Percentiles rank a stretch among this genome's conserved stretches.
phyloP scores from a whole-genome alignment of 179 eudicot genomes.

The Corrigiola litoralis region DNA sequence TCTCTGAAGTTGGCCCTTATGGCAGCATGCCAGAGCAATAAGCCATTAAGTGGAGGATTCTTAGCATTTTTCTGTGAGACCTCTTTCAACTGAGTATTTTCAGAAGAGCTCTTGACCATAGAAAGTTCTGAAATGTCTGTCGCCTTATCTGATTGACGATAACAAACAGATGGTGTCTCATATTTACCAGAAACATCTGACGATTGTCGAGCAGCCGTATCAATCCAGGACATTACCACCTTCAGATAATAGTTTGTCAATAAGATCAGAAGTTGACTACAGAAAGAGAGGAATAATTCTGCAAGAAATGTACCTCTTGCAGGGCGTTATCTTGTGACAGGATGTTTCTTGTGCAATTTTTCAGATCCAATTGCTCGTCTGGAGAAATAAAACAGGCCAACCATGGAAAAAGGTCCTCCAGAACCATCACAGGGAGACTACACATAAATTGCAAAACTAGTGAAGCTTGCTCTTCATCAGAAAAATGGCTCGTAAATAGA shows the following conservation, averaged over 20 bases:
- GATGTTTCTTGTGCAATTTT: constrained; percentile 47
- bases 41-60: constrained; percentile 43
- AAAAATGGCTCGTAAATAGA: constrained; percentile 51
- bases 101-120: constrained; percentile 24
- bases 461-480: constrained; percentile 68
- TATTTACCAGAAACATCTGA: constrained; percentile 15
- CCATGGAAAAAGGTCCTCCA: constrained; percentile 85
- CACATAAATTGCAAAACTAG: constrained; percentile 85
- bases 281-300: neutral
- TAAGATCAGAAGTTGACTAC: constrained; percentile 17
- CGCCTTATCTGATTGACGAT: constrained; percentile 25
- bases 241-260: constrained; percentile 27
- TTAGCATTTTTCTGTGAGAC: constrained; percentile 17
- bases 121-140: constrained; percentile 25
- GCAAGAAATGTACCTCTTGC: constrained; percentile 51
- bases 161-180: constrained; percentile 30
- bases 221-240: constrained; percentile 74
- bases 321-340: constrained; percentile 57
- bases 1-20: constrained; percentile 51
- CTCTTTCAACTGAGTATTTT: constrained; percentile 19
- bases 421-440: constrained; percentile 60
- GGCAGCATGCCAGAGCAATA: constrained; percentile 67
- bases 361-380: constrained; percentile 55
- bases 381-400: constrained; percentile 52
- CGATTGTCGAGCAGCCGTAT: constrained; percentile 30